Conservation (phyloP, 306 rosid genomes). For the Oxytropis ochrocephala region DNA sequence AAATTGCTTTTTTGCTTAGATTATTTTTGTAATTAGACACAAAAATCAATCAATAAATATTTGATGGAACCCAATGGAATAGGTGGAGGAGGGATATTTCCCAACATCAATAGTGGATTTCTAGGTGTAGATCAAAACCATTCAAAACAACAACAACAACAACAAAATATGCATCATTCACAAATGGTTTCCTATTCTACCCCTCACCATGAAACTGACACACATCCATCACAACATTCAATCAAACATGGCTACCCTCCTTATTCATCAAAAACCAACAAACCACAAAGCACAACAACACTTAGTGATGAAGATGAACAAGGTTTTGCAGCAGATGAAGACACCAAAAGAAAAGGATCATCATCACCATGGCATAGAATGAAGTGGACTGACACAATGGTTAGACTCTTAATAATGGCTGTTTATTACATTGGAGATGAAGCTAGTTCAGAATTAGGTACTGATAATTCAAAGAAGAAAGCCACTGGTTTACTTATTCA, state of each 20-base stretch:
- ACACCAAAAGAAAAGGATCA: conserved; percentile 59
- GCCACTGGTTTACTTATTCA: conserved; percentile 48
- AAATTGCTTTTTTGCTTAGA: no score
- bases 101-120: conserved; percentile 50
- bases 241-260: conserved; percentile 41
- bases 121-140: conserved; percentile 52
- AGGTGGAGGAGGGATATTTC: conserved; percentile 46
- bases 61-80: conserved; percentile 61
- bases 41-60: neutral
- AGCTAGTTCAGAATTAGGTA: conserved; percentile 43
- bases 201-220: conserved; percentile 41
- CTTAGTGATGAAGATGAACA: conserved; percentile 78
- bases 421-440: conserved; percentile 90
- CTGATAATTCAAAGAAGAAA: conserved; percentile 54
- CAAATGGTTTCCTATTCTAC: conserved; percentile 40
- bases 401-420: conserved; percentile 75
- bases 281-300: conserved; percentile 8
- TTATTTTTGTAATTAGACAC: no score
- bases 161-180: conserved; percentile 39
- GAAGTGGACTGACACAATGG: conserved; percentile 97
- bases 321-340: conserved; percentile 48
- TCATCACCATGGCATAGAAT: conserved; percentile 97
- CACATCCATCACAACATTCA: conserved; percentile 35
- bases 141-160: conserved; percentile 33
- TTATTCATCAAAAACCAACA: conserved; percentile 34